A percentile compares a stretch with the other conserved stretches of the same genome.
Evolutionary conservation across 2,329 filamentous ascomycete species (phyloP).

Genomic region (Huntiella decipiens): DNA sequence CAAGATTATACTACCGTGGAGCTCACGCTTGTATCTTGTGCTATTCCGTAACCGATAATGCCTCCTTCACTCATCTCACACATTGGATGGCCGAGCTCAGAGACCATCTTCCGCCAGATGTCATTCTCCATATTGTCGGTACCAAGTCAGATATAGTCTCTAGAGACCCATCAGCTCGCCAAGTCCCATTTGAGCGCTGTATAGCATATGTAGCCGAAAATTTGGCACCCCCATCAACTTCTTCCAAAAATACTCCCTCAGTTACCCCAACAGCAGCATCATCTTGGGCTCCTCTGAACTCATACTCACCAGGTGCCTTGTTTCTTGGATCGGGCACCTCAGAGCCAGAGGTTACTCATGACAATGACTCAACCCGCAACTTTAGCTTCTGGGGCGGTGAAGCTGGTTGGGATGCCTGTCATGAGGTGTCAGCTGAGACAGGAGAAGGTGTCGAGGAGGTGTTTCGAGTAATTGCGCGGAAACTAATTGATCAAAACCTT

Average conservation of each 20-base stretch:
- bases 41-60: conserved; percentile 78
- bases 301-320: conserved; percentile 13
- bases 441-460: conserved; percentile 95
- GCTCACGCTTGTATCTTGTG: conserved; percentile 87
- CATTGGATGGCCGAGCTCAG: conserved; percentile 75
- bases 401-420: conserved; percentile 89
- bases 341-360: conserved; percentile 26
- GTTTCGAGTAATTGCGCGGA: conserved; percentile 51
- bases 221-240: conserved; percentile 50
- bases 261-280: conserved; percentile 38
- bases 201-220: conserved; percentile 93
- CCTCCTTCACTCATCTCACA: conserved; percentile 82
- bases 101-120: conserved; percentile 54
- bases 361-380: conserved; percentile 45
- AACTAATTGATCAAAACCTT: conserved; percentile 44
- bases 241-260: conserved; percentile 12
- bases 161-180: conserved; percentile 55
- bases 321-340: conserved; percentile 10
- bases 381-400: conserved; percentile 82
- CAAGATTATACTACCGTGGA: conserved; percentile 86
- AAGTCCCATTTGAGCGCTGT: conserved; percentile 86
- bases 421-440: conserved; percentile 87
- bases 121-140: conserved; percentile 85
- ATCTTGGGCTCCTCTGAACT: conserved; percentile 27
- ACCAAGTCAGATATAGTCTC: conserved; percentile 86